Evolutionary conservation across 805 yeast species (phyloP).

Genomic region (Candida saitoana): DNA sequence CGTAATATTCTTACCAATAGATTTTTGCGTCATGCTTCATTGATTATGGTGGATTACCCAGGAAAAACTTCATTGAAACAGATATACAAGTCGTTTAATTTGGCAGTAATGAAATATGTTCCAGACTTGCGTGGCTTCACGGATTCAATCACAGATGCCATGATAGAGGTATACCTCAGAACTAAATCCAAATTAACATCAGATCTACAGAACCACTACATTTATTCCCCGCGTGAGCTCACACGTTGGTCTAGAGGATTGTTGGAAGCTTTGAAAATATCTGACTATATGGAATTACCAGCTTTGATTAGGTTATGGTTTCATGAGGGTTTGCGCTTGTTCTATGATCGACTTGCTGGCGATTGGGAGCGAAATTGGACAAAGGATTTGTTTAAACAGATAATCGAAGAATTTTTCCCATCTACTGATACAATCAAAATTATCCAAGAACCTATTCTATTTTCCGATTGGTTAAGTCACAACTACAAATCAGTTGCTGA

Average conservation of each 20-base stretch:
- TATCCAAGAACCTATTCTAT: slow-evolving; percentile 53
- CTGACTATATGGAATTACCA: slow-evolving; percentile 32
- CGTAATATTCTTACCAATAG: slow-evolving; percentile 55
- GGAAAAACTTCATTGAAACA: slow-evolving; percentile 54
- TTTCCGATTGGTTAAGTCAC: slow-evolving; percentile 70
- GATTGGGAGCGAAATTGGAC: slow-evolving; percentile 50
- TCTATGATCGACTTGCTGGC: slow-evolving; percentile 63
- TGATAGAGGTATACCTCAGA: slow-evolving; percentile 56
- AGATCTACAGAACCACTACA: slow-evolving; percentile 51
- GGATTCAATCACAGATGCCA: slow-evolving; percentile 52
- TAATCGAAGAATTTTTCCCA: slow-evolving; percentile 43
- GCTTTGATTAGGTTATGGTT: slow-evolving; percentile 65
- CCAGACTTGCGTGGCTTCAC: slow-evolving; percentile 60
- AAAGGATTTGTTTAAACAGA: slow-evolving; percentile 24
- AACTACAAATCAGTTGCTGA: slow-evolving; percentile 55
- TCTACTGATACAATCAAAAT: slow-evolving; percentile 32
- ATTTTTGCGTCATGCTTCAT: slow-evolving; percentile 61
- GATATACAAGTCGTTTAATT: slow-evolving; percentile 60
- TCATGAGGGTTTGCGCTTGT: slow-evolving; percentile 76
- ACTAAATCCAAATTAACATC: slow-evolving; percentile 41
- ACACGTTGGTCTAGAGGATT: slow-evolving; percentile 87
- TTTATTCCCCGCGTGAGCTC: slow-evolving; percentile 85
- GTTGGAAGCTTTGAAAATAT: slow-evolving; percentile 42
- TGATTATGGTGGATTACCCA: slow-evolving; percentile 79
- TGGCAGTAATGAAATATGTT: slow-evolving; percentile 53